Base-by-base conservation (phyloP, 2,329 filamentous ascomycete genomes). In the Aspergillus alliaceus region DNA sequence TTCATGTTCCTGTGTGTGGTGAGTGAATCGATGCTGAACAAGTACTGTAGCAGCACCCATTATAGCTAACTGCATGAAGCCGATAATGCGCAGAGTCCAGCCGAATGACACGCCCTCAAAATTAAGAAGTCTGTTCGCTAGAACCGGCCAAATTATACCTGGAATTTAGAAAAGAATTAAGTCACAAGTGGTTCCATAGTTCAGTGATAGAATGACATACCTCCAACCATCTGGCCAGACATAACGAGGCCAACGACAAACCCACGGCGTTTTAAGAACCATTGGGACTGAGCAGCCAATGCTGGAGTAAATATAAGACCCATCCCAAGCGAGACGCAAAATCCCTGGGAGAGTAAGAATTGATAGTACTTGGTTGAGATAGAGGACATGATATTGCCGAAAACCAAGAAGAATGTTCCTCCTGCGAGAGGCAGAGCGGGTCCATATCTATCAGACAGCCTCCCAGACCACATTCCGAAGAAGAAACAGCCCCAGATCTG, bases 401-500 rank as follows among this genome's bases (percentile, higher is more conserved):
- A 24, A n/a, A 22, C n/a, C 8, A 25, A 14, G 8, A 51, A 25
- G n/a, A 56, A 56, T 32, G 52, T 52, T 22, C 56, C 56, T 31
- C 54, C 12, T 6, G 15, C 46, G 6, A 58, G 42, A 20, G 56
- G 56, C 31, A 51, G 15, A 1, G 22, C 32, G 11, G 48, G 56
- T 22, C 51, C 37, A 6, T 32, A 18, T n/a, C 32, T 46, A 32
- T 53, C 51, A n/a, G 39, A 53, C 20, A 46, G 34, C 3, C 9
- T 32, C 2, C 51, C 51, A 9, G 51, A 32, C 37, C 51, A 46
- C 12, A 40, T 51, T 5, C 59, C 59, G 4, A 60, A 42, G 25
- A 60, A 59, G 31, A 50, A 59, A 40, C 59, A 60, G 25, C 59
- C 59, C 25, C 39, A 60, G 12, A 51, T 18, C 37, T 60, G 59